phyloP scores from a whole-genome alignment of 139 green algal species.

The Chlamydomonas sp. region DNA sequence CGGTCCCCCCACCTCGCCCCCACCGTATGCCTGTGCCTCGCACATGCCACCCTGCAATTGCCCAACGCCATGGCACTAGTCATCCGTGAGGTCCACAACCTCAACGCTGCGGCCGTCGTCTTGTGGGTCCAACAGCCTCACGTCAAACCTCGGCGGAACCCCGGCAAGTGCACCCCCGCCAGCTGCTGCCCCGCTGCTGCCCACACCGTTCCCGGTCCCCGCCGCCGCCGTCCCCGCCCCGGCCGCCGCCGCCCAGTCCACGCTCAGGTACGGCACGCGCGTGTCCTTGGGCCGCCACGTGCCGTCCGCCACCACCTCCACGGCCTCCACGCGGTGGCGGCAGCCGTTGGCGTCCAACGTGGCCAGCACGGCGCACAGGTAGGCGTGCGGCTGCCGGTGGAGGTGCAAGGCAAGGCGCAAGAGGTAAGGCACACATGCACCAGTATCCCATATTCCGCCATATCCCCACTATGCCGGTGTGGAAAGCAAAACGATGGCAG shows the following conservation, averaged over 20 bases:
- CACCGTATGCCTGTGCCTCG: too few relatives aligned
- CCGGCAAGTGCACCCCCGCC: not conserved
- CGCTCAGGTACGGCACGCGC: conserved; percentile 17
- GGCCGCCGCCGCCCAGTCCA: not conserved
- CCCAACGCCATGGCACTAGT: too few relatives aligned
- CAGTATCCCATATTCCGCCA: too few relatives aligned
- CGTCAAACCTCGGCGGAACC: not conserved
- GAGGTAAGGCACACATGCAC: too few relatives aligned
- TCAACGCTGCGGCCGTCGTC: not conserved
- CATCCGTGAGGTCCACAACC: conserved; percentile 31
- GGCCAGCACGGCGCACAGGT: conserved; percentile 3
- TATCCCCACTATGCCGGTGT: too few relatives aligned
- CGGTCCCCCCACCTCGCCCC: too few relatives aligned
- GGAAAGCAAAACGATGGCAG: too few relatives aligned
- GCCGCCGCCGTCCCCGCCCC: not conserved
- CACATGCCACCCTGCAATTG: too few relatives aligned
- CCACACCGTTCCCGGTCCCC: too few relatives aligned
- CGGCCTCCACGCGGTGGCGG: conserved; percentile 6
- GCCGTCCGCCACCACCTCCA: conserved; percentile 18
- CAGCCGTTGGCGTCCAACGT: conserved; percentile 13
- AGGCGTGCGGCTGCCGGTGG: conserved; percentile 28
- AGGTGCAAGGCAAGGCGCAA: too few relatives aligned
- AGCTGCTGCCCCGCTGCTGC: too few relatives aligned
- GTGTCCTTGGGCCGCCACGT: conserved; percentile 17
- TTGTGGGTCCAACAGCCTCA: conserved; percentile 3